Base-by-base conservation (phyloP, 768 basidiomycete species). In the Trametes sanguinea region DNA sequence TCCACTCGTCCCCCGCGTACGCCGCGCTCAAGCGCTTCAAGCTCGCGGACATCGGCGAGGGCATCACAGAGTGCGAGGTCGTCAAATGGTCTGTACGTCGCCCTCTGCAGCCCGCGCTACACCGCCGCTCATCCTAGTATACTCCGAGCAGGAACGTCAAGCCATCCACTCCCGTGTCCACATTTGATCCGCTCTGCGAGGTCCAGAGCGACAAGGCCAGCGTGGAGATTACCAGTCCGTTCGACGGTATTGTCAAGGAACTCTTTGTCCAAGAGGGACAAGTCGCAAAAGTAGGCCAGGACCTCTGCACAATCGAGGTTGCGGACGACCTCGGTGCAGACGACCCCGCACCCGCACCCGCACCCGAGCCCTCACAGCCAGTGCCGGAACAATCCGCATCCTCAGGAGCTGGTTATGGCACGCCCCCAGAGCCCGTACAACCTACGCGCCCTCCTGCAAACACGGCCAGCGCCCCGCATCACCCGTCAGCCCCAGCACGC, bases 151-250 rank as follows among this genome's bases (percentile, higher is more conserved):
- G 92, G 92, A 85, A 75, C 55, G 82, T 92, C 51, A 78, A 84
- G 66, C 81, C 84, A 1, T 69, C 73, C 11, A 74, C 79, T 14
- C 67, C 69, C 0, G 75, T 95, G 0, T 77, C 83, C 57, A 79
- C 83, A 11, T 95, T 95, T 67, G 89, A 90, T 51, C 73, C 80
- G 16, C 77, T 94, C 4, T 92, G 90, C 69, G 92, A 94, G 63
- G 92, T 94, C 2, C 92, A 94, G 76, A 89, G 87, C 64, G 92
- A 94, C 82, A 94, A 94, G 73, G 92, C 92, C 1, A 89, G 86
- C 73, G 92, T 95, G 29, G 93, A 95, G 73, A 94, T 95, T 57
- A 95, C 93, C 2, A 89, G 88, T 59, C 93, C 93, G 1, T 94
- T 82, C 68, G 88, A 93, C 44, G 93, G 93, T 5, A 76, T 86